These are phyloP conservation scores for Phytophthora constricta DNA, from an alignment of 352 stramenopile genomes.

Conservation along the genomic window DNA sequence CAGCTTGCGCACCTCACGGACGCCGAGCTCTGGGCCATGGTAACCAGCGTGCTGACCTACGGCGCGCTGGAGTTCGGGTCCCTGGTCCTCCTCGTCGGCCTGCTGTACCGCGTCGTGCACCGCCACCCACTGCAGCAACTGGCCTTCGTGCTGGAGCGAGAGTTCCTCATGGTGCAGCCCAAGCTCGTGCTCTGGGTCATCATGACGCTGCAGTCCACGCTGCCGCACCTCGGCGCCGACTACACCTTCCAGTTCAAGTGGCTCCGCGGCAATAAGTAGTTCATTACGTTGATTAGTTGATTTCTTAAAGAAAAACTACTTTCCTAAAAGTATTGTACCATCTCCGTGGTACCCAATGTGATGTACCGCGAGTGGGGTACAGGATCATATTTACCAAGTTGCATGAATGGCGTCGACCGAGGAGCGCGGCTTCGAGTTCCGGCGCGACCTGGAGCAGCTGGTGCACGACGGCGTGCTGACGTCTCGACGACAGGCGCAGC, in stretches of 20 bases:
- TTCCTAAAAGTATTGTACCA: too few species aligned
- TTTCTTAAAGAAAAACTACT: too few species aligned
- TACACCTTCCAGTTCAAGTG: conserved; percentile 38
- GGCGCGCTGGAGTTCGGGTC: conserved; percentile 25
- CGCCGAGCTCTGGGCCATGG: conserved; percentile 12
- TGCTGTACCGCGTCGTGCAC: conserved; percentile 23
- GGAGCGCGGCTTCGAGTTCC: conserved; percentile 66
- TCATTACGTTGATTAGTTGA: too few species aligned
- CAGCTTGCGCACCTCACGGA: conserved; percentile 23
- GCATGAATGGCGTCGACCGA: conserved; percentile 4
- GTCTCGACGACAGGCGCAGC: conserved; percentile 35
- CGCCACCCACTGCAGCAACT: conserved; percentile 26
- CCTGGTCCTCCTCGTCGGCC: neutral
- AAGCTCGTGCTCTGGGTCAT: conserved; percentile 36
- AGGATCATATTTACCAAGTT: conserved; percentile 1
- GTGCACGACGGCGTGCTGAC: conserved; percentile 53
- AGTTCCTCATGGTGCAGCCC: conserved; percentile 29
- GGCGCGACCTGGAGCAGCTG: conserved; percentile 53
- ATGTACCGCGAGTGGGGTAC: too few species aligned
- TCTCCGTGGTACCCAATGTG: too few species aligned
- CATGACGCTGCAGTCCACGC: conserved; percentile 27
- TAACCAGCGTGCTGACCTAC: conserved; percentile 22
- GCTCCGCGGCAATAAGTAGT: conserved; percentile 16
- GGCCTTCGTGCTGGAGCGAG: conserved; percentile 30
- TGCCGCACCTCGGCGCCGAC: conserved; percentile 30